Conservation (phyloP, 495 filamentous ascomycete genomes). For the Penicillium herquei region DNA sequence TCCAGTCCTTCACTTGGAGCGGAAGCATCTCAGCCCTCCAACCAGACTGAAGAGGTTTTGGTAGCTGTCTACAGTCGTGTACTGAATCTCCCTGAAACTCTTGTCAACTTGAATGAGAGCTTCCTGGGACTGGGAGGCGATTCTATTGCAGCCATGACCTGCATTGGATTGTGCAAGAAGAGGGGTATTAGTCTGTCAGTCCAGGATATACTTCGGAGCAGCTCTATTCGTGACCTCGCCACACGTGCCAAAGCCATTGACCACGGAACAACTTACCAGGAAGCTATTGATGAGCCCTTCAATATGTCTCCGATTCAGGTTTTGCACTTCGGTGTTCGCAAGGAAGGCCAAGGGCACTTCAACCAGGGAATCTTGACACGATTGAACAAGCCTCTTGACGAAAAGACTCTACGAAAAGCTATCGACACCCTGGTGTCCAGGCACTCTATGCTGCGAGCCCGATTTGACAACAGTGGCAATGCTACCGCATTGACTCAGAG, state of each 20-base stretch:
- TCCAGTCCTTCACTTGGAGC: neutral
- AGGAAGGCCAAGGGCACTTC: constrained; percentile 63
- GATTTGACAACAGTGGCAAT: constrained; percentile 44
- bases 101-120: constrained; percentile 53
- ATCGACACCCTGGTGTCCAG: constrained; percentile 58
- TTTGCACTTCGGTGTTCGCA: constrained; percentile 59
- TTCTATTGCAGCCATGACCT: constrained; percentile 69
- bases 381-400: constrained; percentile 47
- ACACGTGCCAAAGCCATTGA: constrained; percentile 30
- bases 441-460: constrained; percentile 74
- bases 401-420: constrained; percentile 49
- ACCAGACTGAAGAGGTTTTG: constrained; percentile 35
- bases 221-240: constrained; percentile 45
- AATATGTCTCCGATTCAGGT: constrained; percentile 70
- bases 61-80: constrained; percentile 51
- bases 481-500: constrained; percentile 33
- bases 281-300: constrained; percentile 50
- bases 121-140: constrained; percentile 68
- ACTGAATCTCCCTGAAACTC: constrained; percentile 45
- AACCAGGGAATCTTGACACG: constrained; percentile 68
- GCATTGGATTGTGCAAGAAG: constrained; percentile 51
- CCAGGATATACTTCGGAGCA: constrained; percentile 47
- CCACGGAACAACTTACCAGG: constrained; percentile 33
- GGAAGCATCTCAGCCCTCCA: constrained; percentile 22
- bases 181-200: constrained; percentile 55